Evolutionary conservation across 1,139 yeast genomes (phyloP).

Genomic region (Yamadazyma taylorii): DNA sequence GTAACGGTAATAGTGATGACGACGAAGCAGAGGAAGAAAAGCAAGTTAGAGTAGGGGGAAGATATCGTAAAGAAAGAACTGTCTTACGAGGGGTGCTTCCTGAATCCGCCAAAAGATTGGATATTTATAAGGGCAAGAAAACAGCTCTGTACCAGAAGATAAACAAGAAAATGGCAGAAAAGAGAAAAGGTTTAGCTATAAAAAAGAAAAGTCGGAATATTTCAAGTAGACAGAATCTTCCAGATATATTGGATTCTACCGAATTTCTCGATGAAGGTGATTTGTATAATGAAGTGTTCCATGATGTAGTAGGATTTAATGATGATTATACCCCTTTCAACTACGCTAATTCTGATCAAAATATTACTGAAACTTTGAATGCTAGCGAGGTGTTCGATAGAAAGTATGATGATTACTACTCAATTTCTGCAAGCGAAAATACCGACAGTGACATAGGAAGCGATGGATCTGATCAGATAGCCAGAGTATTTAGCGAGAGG

Average conservation of each 20-base stretch:
- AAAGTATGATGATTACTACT: conserved; percentile 12
- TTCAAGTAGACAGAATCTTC: not conserved
- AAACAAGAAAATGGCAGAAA: conserved; percentile 14
- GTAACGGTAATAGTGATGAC: not conserved
- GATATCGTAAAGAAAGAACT: conserved; percentile 26
- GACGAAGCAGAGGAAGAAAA: conserved; percentile 13
- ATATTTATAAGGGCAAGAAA: conserved; percentile 22
- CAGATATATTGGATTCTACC: not conserved
- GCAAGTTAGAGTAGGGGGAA: conserved; percentile 35
- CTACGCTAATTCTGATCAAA: not conserved
- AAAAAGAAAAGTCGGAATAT: conserved; percentile 18
- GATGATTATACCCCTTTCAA: conserved; percentile 7
- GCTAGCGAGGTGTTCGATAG: conserved; percentile 13
- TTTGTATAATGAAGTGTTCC: conserved; percentile 13
- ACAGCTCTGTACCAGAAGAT: not conserved
- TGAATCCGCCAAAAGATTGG: conserved; percentile 37
- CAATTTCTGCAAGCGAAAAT: conserved; percentile 9
- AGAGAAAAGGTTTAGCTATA: conserved; percentile 40
- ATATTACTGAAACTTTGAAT: conserved; percentile 4
- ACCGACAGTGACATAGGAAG: conserved; percentile 10
- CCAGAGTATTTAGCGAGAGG: not conserved
- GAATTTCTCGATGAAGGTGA: conserved; percentile 12
- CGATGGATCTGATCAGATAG: not conserved
- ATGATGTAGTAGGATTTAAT: conserved; percentile 2
- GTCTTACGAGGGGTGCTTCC: conserved; percentile 39